Evolutionary conservation across 2,329 filamentous ascomycete species (phyloP), one percentile per base, ranked within the genome.

Genomic region (Cladosporium sp.): DNA sequence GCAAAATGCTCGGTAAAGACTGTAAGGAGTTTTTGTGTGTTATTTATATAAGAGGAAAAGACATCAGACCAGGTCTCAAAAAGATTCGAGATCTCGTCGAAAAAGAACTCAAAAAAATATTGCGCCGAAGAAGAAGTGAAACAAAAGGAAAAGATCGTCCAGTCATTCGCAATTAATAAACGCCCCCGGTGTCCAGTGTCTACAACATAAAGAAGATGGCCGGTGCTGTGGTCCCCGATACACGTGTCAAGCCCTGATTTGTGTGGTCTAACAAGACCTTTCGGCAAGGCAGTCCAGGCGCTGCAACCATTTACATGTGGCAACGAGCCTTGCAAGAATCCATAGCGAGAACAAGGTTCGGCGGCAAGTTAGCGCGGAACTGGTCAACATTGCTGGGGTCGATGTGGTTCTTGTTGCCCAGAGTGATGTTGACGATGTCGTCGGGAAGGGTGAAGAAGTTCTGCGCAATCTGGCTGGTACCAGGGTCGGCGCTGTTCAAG

Each of bases 401-500:
- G 19, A 57, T 44, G 4, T 44, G 12, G 36, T 57, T 50, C 25
- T 36, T 28, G 19, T 28, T 25, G 8, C 73, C 73, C 13, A 75
- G 64, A 1, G 71, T 71, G 17, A 74, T 72, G 47, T 71, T 65
- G 1, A 76, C 65, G 7, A 76, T 72, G 4, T 64, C 65, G 1
- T 60, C 44, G 56, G 75, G 69, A 6, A 76, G 63, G 3, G 66
- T 70, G 55, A 77, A 76, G 66, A 77, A 76, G 60, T 71, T 72
- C 68, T 77, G 74, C 10, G 75, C 75, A n/a, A 75, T 63, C 58
- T 73, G 70, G 51, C 62, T 68, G 3, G 73, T 74, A 8, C 75
- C 75, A 0, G 75, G 75, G 58, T 79, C 77, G 53, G 75, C 76
- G 17, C 58, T 67, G 70, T 75, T 77, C 20, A 80, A 66, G 1